phyloP scores from a whole-genome alignment of 495 filamentous ascomycete species.

The Aspergillus asperescens region DNA sequence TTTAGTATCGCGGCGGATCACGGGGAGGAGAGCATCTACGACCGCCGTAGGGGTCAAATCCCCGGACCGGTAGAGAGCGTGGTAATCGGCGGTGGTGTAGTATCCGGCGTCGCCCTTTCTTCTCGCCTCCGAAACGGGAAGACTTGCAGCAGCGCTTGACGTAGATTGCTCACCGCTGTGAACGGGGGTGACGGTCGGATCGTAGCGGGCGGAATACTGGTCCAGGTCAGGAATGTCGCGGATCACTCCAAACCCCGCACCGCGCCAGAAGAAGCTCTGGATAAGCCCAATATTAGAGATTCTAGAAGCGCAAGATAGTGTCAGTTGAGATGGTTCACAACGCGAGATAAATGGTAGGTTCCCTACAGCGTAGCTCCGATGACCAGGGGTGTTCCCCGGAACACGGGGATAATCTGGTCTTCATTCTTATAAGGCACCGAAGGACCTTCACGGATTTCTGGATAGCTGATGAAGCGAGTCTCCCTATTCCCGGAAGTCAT shows the following conservation, averaged over 20 bases:
- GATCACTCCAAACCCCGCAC: constrained; percentile 65
- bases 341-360: neutral
- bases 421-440: constrained; percentile 44
- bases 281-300: constrained; percentile 51
- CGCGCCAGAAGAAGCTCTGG: constrained; percentile 62
- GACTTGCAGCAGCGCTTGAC: constrained; percentile 23
- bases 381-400: constrained; percentile 46
- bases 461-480: constrained; percentile 40
- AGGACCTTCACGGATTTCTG: constrained; percentile 40
- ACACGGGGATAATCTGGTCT: constrained; percentile 48
- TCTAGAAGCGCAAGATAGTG: constrained; percentile 26
- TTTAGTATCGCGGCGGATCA: constrained; percentile 56
- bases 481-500: constrained; percentile 21
- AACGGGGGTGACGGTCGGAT: constrained; percentile 79
- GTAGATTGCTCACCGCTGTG: constrained; percentile 27
- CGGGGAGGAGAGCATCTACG: constrained; percentile 59
- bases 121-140: constrained; percentile 21
- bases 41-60: constrained; percentile 67
- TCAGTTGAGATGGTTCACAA: neutral
- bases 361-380: constrained; percentile 49
- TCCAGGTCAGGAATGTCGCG: constrained; percentile 54
- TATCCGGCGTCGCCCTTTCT: constrained; percentile 45
- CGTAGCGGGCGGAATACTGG: constrained; percentile 58
- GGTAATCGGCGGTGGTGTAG: constrained; percentile 71
- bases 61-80: constrained; percentile 62